Evolutionary conservation across 179 eudicot genomes (phyloP).

Genomic region (Gypsophila paniculata): DNA sequence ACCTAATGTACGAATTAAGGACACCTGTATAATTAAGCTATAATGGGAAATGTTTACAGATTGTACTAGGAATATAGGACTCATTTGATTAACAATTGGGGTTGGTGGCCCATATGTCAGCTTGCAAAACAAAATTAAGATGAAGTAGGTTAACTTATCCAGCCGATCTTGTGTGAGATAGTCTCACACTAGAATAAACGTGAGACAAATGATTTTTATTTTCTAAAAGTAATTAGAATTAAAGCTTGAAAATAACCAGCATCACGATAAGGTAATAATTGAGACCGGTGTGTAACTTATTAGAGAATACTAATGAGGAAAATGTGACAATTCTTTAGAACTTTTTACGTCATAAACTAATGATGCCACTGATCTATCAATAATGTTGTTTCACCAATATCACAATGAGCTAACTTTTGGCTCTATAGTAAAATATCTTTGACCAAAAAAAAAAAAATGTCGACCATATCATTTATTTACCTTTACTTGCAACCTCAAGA

Average conservation of each 20-base stretch:
- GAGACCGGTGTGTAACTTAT: too few species aligned
- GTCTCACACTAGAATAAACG: too few species aligned
- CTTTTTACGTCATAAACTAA: neutral
- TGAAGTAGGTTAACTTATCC: neutral
- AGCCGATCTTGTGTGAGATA: too few species aligned
- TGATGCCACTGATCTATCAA: conserved; percentile 10
- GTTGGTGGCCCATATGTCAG: conserved; percentile 24
- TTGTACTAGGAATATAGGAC: conserved; percentile 21
- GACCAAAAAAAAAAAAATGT: conserved; percentile 17
- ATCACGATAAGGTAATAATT: too few species aligned
- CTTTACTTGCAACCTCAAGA: conserved; percentile 92
- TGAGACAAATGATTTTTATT: too few species aligned
- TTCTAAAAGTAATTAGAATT: too few species aligned
- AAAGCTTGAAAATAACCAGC: too few species aligned
- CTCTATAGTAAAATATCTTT: neutral
- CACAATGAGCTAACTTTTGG: neutral
- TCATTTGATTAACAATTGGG: conserved; percentile 22
- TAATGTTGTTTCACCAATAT: neutral
- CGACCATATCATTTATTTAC: conserved; percentile 31
- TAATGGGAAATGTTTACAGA: conserved; percentile 28
- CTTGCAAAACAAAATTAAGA: conserved; percentile 10
- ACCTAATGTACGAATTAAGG: conserved; percentile 17
- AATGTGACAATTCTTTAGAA: conserved; percentile 3
- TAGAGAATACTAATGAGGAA: neutral
- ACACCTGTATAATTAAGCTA: conserved; percentile 29